Conservation (phyloP, 2,329 filamentous ascomycete genomes). For the Aspergillus niger region DNA sequence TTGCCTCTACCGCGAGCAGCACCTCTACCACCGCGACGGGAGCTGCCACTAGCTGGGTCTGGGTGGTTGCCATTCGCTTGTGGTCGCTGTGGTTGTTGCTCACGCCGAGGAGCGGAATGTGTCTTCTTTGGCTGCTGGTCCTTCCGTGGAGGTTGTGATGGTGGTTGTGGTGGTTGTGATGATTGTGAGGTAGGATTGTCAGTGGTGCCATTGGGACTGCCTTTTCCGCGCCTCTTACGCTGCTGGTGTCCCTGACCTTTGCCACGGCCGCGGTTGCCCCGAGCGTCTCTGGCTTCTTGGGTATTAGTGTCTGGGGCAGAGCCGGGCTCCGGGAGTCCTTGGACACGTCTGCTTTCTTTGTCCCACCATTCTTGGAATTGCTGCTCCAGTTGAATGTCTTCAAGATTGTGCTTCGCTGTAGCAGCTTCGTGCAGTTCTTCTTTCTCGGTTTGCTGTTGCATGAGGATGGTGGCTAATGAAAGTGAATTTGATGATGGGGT, state of each 20-base stretch:
- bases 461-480: constrained; percentile 85
- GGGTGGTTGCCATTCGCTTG: constrained; percentile 16
- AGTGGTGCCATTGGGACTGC: not conserved
- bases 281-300: constrained; percentile 14
- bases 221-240: constrained; percentile 21
- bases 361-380: constrained; percentile 75
- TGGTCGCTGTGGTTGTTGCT: constrained; percentile 15
- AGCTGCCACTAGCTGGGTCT: constrained; percentile 11
- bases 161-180: not conserved
- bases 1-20: constrained; percentile 19
- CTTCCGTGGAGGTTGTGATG: constrained; percentile 15
- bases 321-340: constrained; percentile 33
- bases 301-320: constrained; percentile 3
- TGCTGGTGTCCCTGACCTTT: constrained; percentile 15
- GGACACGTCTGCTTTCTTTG: constrained; percentile 41
- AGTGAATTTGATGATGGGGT: constrained; percentile 66
- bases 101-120: constrained; percentile 13
- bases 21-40: constrained; percentile 28
- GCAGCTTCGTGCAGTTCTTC: constrained; percentile 78
- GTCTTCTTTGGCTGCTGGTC: not conserved
- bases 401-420: constrained; percentile 77
- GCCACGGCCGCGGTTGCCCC: constrained; percentile 19
- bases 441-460: constrained; percentile 82
- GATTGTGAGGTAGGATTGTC: not conserved
- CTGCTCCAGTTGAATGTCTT: constrained; percentile 96